Base-by-base conservation (phyloP, 2,329 filamentous ascomycete genomes). In the Macrophomina phaseolina region DNA sequence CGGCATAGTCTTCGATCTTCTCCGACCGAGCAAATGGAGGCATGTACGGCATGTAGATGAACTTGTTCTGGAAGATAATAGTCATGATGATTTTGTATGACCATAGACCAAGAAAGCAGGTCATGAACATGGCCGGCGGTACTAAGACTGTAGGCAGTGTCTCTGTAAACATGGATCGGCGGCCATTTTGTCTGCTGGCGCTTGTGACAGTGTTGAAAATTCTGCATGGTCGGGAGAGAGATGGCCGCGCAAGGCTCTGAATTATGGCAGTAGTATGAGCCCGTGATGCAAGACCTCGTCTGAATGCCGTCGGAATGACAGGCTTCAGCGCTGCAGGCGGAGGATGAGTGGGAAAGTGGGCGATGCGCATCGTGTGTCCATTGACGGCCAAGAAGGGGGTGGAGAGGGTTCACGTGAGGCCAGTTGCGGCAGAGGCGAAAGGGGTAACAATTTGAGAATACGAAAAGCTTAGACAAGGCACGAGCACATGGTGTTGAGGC, bases 11-110 rank as follows among this genome's bases (percentile, higher is more conserved):
- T 3, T 81, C 79, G 45, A 94, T 89, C 66, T 80, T 87, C 79
- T 93, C 89, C 30, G 84, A 83, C 16, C 90, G 84, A 0, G 91
- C 73, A 64, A 90, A 90, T 2, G 91, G 91, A 18, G 91, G 90
- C 61, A 93, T 79, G 53, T 89, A 90, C 0, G 91, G 90, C 81
- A 93, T 92, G 78, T 93, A 94, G 67, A 94, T 90, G 74, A 94
- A 92, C 74, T 90, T 90, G 73, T 94, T 92, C 78, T 94, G 91
- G 74, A 93, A 91, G 4, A 91, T 71, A 34, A 94, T 82, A 80
- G 93, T 87, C 88, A 92, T 91, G 64, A 88, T 77, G 73, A 90
- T 93, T 77, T 87, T 87, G 77, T 85, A 86, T 1, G 80, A 76
- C 84, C 84, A 94, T 14, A 94, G 80, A 3, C 84, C 84, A 18